phyloP scores from a whole-genome alignment of 805 yeast genomes.

The Kockiozyma suomiensis region DNA sequence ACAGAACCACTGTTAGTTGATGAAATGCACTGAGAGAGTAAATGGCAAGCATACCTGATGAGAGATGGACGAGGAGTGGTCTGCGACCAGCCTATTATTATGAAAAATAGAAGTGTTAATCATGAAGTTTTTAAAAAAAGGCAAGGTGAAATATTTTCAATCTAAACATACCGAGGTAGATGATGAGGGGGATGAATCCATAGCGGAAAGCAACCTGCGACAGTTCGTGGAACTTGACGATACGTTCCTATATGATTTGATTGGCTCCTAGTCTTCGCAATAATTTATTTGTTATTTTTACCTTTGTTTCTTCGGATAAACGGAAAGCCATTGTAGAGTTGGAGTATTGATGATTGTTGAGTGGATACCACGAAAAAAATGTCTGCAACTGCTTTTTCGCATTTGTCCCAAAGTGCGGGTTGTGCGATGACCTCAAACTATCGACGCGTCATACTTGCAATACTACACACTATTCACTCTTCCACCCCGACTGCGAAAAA shows the following conservation, averaged over 20 bases:
- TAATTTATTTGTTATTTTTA: constrained; percentile 12
- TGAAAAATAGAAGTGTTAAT: too few species aligned
- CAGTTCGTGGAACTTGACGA: constrained; percentile 76
- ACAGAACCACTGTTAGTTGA: background rate
- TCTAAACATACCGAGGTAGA: constrained; percentile 73
- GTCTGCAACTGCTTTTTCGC: background rate
- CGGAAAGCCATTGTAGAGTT: constrained; percentile 36
- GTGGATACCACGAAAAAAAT: background rate
- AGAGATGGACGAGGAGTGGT: constrained; percentile 83
- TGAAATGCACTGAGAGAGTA: background rate
- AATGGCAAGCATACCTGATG: constrained; percentile 49
- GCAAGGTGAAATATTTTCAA: too few species aligned
- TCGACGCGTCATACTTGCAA: background rate
- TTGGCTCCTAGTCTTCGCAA: constrained; percentile 35
- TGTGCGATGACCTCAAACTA: background rate
- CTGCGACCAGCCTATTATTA: constrained; percentile 66
- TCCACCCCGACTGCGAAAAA: background rate
- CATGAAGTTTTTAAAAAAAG: too few species aligned
- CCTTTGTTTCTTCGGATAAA: constrained; percentile 48
- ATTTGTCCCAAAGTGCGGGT: background rate
- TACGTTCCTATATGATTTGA: constrained; percentile 67
- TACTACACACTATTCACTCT: too few species aligned
- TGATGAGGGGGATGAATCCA: constrained; percentile 94
- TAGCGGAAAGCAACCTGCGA: constrained; percentile 89
- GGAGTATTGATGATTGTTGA: background rate